Evolutionary conservation across 2,329 filamentous ascomycete species (phyloP), one percentile per base, ranked within the genome.

Genomic region (Lasiodiplodia citricola): DNA sequence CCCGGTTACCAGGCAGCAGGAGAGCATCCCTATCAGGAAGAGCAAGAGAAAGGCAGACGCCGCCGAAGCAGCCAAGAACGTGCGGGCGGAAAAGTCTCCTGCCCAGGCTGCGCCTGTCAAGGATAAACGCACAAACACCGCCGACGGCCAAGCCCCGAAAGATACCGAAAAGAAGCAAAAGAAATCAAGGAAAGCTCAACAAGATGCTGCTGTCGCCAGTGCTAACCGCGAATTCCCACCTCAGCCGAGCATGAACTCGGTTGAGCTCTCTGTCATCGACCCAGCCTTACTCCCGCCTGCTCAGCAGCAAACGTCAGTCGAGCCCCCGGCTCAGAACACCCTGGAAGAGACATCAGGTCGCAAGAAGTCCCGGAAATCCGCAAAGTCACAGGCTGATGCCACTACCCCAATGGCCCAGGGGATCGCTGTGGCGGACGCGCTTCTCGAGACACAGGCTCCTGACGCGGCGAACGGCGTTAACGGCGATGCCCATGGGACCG

Each of bases 361-460:
- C 11, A 67, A 68, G 25, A 70, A 64, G 23, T 50, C 35, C n/a
- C 68, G 64, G 56, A 70, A 63, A n/a, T 23, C 51, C 4, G 64
- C 64, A 38, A 55, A 55, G 11, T 51, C 51, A 4, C 67, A 54
- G 2, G 35, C 3, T 31, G 35, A 38, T 6, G 37, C 31, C 18
- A 14, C 23, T 23, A 23, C 35, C 4, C 25, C 54, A 11, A n/a
- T 31, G 38, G 37, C 10, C 13, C 52, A 25, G 23, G 44, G 41
- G 4, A 6, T 31, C 3, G 65, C 54, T 18, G 6, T 41, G 11
- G 56, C 18, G 16, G 56, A 58, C 5, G 18, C 21, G 14, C 25
- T 38, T 16, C 31, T 38, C 28, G 54, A 25, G 10, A 4, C 38
- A 14, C 56, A 56, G 14, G 23, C 18, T 50, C 23, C 52, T 35